Evolutionary conservation across 2,329 filamentous ascomycete species (phyloP).

Genomic region (Calonectria henricotiae): DNA sequence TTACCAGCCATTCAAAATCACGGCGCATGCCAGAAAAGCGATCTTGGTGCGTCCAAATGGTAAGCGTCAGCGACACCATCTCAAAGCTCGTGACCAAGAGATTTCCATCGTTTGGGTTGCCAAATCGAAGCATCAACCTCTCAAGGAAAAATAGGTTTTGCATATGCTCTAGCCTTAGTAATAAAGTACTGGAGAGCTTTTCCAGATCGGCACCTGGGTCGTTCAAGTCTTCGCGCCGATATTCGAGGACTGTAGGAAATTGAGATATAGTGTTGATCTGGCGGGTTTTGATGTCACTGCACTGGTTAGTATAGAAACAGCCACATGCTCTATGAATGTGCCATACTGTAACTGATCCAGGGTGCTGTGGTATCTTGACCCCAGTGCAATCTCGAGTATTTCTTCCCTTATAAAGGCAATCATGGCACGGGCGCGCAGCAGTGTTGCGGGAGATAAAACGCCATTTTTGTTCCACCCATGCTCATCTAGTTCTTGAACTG

Average conservation of each 20-base stretch:
- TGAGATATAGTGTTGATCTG: constrained; percentile 55
- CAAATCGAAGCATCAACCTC: constrained; percentile 67
- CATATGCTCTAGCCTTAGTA: constrained; percentile 67
- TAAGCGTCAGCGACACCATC: constrained; percentile 64
- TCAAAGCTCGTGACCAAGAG: constrained; percentile 65
- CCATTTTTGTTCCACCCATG: constrained; percentile 22
- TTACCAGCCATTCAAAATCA: constrained; percentile 68
- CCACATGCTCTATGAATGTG: fast-evolving
- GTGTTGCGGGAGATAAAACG: constrained; percentile 62
- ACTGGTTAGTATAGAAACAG: constrained; percentile 18
- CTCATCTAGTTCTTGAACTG: constrained; percentile 19
- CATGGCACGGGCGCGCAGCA: constrained; percentile 64
- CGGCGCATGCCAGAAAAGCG: constrained; percentile 60
- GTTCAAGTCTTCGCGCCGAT: constrained; percentile 59
- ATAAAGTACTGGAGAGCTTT: constrained; percentile 62
- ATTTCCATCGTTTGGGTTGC: constrained; percentile 58
- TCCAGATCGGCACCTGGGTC: constrained; percentile 52
- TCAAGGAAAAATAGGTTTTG: constrained; percentile 75
- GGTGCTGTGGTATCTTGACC: constrained; percentile 45
- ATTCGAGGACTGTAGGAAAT: constrained; percentile 60
- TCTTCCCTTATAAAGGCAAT: constrained; percentile 72
- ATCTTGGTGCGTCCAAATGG: constrained; percentile 68
- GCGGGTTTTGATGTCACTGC: constrained; percentile 58
- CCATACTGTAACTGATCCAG: constrained; percentile 48
- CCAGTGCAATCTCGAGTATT: constrained; percentile 72